Base-by-base conservation (phyloP, 2,329 filamentous ascomycete genomes). In the Phaeophleospora eucalypticola region DNA sequence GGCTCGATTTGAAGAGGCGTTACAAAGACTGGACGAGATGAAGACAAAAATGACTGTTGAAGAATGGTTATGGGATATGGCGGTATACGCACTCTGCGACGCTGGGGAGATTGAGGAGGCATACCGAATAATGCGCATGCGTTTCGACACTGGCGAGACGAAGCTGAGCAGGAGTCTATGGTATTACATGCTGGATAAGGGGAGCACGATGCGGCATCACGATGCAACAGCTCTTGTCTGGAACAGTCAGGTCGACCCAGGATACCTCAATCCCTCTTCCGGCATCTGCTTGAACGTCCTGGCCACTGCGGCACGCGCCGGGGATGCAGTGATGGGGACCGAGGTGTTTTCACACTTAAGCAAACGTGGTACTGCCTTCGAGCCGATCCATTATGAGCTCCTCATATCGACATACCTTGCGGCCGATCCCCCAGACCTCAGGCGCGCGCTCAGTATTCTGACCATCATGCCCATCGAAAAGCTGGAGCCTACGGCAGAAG, bases 1-100 rank as follows among this genome's bases (percentile, higher is more conserved):
- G 58, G 80, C 82, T 1, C 85, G 94, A 59, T 83, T 88, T 52
- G 93, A 97, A 68, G 71, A 90, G 53, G 90, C 89, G 1, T 71
- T 95, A 48, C 71, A 78, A 42, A 80, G 80, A 55, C 67, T 95
- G 35, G 83, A 87, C 32, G 69, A 78, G 17, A 80, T 95, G 76
- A 71, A 80, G 42, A 73, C 79, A 40, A 71, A 74, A 2, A 71
- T 79, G 1, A 59, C 58, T 2, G 69, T 90, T 3, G 77, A 84
- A 21, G 62, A 73, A 0, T 96, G 89, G 89, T 73, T 95, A 6
- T 84, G 84, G 60, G 86, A 90, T 58, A 78, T 91, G 49, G 82
- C 90, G 43, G 76, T 89, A 45, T 86, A 87, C 62, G 79, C 80
- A 16, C 78, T 96, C 35, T 82, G 82, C 36, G 82, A 86, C 49